Percentiles rank a stretch among this genome's conserved stretches.
These are phyloP conservation scores for Phoma herbarum DNA, from an alignment of 2,329 filamentous ascomycete genomes.

Conservation along the genomic window DNA sequence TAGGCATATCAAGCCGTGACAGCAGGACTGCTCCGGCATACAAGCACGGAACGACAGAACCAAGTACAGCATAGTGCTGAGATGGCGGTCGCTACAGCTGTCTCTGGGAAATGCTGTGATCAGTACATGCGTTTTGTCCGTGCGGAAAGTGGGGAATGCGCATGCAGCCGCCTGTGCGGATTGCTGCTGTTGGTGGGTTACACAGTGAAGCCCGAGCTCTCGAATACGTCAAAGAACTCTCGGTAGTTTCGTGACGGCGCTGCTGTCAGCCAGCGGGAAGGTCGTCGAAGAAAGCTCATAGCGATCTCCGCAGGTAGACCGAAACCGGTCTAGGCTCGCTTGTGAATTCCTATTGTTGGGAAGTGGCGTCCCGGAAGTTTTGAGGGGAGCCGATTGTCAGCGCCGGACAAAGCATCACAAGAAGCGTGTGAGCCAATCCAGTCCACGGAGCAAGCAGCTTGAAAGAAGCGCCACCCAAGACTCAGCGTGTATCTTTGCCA, in stretches of 20 bases:
- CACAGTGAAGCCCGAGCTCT: constrained; percentile 25
- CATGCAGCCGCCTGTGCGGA: constrained; percentile 20
- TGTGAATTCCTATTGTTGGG: constrained; percentile 11
- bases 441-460: not conserved
- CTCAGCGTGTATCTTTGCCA: not conserved
- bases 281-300: constrained; percentile 31
- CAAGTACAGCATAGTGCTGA: constrained; percentile 28
- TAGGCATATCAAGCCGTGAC: constrained; percentile 17
- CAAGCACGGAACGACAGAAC: constrained; percentile 22
- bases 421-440: constrained; percentile 7
- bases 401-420: constrained; percentile 29
- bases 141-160: constrained; percentile 26
- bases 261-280: constrained; percentile 24
- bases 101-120: constrained; percentile 25
- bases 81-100: constrained; percentile 26
- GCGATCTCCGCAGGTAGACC: constrained; percentile 30
- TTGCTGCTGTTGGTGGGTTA: constrained; percentile 21
- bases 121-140: constrained; percentile 26
- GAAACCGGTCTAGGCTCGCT: constrained; percentile 14
- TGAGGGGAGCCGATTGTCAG: constrained; percentile 40
- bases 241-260: constrained; percentile 13
- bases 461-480: constrained; percentile 4
- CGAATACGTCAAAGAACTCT: constrained; percentile 23
- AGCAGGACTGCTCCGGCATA: constrained; percentile 11
- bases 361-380: constrained; percentile 33